These are phyloP conservation scores for Neurospora pannonica DNA, from an alignment of 495 filamentous ascomycete genomes.

Conservation along the genomic window DNA sequence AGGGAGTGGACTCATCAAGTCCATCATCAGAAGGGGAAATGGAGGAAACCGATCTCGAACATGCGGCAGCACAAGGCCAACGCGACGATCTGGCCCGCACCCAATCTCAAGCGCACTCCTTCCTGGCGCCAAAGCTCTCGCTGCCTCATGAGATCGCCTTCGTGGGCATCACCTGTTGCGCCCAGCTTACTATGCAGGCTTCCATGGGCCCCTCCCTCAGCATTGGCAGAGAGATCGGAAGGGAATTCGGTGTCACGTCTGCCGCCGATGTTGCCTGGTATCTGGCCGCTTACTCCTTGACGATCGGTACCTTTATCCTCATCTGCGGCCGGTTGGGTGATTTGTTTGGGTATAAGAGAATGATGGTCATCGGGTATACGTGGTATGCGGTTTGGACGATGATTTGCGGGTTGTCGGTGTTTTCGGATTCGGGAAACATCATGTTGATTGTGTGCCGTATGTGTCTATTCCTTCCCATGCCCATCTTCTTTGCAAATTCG, in stretches of 20 bases:
- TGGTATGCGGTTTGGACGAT: slow-evolving; percentile 53
- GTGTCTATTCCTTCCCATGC: not conserved
- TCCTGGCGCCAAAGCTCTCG: slow-evolving; percentile 13
- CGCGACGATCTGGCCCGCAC: not conserved
- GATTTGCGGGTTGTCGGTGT: slow-evolving; percentile 31
- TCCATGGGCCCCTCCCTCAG: slow-evolving; percentile 20
- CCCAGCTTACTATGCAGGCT: slow-evolving; percentile 31
- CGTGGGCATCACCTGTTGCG: slow-evolving; percentile 32
- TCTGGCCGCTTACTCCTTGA: slow-evolving; percentile 48
- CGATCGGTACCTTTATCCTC: slow-evolving; percentile 57
- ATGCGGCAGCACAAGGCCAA: not conserved
- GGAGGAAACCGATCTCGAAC: not conserved
- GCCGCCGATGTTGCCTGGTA: slow-evolving; percentile 41
- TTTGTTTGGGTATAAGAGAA: slow-evolving; percentile 45
- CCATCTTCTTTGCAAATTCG: not conserved
- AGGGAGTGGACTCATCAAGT: not conserved
- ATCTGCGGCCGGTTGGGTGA: slow-evolving; percentile 52
- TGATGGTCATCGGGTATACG: slow-evolving; percentile 47
- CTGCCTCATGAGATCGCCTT: slow-evolving; percentile 32
- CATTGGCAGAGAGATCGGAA: slow-evolving; percentile 25
- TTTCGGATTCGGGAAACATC: slow-evolving; percentile 27
- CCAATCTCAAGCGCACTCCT: not conserved
- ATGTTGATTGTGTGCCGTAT: slow-evolving; percentile 43
- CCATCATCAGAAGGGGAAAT: not conserved
- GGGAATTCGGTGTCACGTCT: slow-evolving; percentile 11